phyloP scores from a whole-genome alignment of 75 land plant species.

The Ceratopteris richardii region DNA sequence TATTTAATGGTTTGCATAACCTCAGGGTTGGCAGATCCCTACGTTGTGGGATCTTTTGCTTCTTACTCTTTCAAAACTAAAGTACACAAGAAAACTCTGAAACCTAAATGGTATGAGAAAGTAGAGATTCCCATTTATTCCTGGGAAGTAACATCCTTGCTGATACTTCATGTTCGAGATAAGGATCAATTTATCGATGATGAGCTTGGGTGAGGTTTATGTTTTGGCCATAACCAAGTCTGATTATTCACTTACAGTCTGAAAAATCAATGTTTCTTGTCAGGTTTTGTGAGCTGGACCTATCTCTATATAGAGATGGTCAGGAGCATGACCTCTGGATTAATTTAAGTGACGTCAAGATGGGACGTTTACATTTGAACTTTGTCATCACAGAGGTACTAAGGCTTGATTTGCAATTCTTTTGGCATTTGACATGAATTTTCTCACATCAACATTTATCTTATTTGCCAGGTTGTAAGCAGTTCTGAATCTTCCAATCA shows the following conservation, averaged over 20 bases:
- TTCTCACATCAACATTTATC: background rate
- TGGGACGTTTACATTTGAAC: conserved; percentile 68
- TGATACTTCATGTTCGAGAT: conserved; percentile 69
- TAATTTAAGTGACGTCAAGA: conserved; percentile 59
- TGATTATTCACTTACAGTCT: background rate
- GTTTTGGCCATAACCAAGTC: background rate
- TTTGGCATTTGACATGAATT: background rate
- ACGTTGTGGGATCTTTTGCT: conserved; percentile 66
- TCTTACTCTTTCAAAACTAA: conserved; percentile 53
- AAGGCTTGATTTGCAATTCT: background rate
- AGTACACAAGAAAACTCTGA: conserved; percentile 68
- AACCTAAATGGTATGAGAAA: conserved; percentile 86
- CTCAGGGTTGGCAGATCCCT: conserved; percentile 89
- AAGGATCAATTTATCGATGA: conserved; percentile 80
- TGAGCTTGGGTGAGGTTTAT: conserved; percentile 58
- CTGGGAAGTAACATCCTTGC: conserved; percentile 65
- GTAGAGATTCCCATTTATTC: conserved; percentile 66
- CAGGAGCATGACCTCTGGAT: conserved; percentile 73
- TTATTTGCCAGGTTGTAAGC: background rate
- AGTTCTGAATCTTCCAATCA: background rate
- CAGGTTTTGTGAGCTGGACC: conserved; percentile 44
- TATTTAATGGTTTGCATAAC: background rate
- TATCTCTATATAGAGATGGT: conserved; percentile 49
- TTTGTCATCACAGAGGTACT: conserved; percentile 8
- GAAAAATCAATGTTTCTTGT: background rate